phyloP scores from a whole-genome alignment of 352 stramenopile genomes.

The Phytophthora quininea region DNA sequence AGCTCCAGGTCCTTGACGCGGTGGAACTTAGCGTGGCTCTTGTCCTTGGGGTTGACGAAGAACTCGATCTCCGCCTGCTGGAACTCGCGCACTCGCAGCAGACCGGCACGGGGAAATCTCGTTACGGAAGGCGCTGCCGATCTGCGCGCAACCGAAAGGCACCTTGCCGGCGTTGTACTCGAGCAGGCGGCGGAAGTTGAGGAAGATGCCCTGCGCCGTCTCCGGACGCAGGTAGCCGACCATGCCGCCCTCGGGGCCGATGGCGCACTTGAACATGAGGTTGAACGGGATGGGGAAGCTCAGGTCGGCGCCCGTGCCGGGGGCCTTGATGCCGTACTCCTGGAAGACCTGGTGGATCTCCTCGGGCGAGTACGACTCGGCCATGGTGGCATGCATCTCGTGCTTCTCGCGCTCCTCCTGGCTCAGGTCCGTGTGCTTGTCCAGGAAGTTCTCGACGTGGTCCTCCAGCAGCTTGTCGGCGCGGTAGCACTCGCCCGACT shows the following conservation, averaged over 20 bases:
- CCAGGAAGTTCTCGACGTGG: slow-evolving; percentile 97
- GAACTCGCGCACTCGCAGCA: slow-evolving; percentile 99
- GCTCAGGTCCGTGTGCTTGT: slow-evolving; percentile 84
- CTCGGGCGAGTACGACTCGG: slow-evolving; percentile 97
- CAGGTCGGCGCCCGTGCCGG: slow-evolving; percentile 90
- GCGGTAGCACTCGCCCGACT: slow-evolving; percentile 97
- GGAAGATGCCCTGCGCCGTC: slow-evolving; percentile 99
- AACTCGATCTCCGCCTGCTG: slow-evolving; percentile 99
- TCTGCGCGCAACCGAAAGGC: slow-evolving; percentile 84
- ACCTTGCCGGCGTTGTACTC: slow-evolving; percentile 97
- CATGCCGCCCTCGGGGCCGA: slow-evolving; percentile 97
- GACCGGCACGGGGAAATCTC: slow-evolving; percentile 97
- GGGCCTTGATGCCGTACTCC: slow-evolving; percentile 95
- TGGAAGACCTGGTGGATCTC: slow-evolving; percentile 96
- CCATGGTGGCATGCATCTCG: slow-evolving; percentile 93
- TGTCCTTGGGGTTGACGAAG: slow-evolving; percentile 99
- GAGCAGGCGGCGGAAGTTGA: slow-evolving; percentile 98
- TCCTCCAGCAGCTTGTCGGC: slow-evolving; percentile 99
- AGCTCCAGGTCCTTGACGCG: slow-evolving; percentile 83
- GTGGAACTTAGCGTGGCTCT: slow-evolving; percentile 97
- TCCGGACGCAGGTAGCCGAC: slow-evolving; percentile 98
- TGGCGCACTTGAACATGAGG: slow-evolving; percentile 99
- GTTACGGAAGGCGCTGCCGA: slow-evolving; percentile 92
- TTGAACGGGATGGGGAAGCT: slow-evolving; percentile 99
- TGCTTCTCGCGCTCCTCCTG: slow-evolving; percentile 93